Conservation (phyloP, 2,329 filamentous ascomycete species). For the Aspergillus intermedius region DNA sequence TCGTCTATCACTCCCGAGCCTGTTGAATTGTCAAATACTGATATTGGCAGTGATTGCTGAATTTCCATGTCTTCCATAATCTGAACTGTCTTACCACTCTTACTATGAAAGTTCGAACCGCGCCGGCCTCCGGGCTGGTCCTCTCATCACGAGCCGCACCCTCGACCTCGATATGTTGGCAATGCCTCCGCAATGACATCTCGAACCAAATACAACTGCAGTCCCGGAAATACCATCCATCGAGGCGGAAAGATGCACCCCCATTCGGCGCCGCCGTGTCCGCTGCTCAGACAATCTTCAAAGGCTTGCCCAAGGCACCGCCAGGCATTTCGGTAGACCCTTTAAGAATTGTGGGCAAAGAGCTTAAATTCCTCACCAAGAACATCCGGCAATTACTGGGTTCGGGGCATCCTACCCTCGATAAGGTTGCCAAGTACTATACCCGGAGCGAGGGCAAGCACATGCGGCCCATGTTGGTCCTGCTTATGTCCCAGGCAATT, state of each 20-base stretch:
- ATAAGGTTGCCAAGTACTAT: slow-evolving; percentile 96
- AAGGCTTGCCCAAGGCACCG: slow-evolving; percentile 35
- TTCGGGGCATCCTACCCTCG: slow-evolving; percentile 87
- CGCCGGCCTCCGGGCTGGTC: slow-evolving; percentile 31
- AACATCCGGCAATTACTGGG: slow-evolving; percentile 91
- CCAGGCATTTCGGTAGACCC: slow-evolving; percentile 72
- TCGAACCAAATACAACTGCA: slow-evolving; percentile 18
- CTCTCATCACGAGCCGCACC: slow-evolving; percentile 24
- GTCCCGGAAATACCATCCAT: slow-evolving; percentile 35
- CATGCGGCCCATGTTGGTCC: slow-evolving; percentile 84
- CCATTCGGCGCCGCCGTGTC: slow-evolving; percentile 43
- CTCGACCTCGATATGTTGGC: slow-evolving; percentile 33
- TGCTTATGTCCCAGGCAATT: slow-evolving; percentile 93
- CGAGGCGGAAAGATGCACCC: slow-evolving; percentile 32
- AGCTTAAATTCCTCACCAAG: slow-evolving; percentile 91
- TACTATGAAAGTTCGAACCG: slow-evolving; percentile 31
- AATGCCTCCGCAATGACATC: slow-evolving; percentile 35
- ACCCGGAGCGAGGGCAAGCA: slow-evolving; percentile 96
- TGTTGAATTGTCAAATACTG: not conserved
- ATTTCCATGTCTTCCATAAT: not conserved
- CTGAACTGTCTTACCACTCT: slow-evolving; percentile 1
- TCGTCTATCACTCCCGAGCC: not conserved
- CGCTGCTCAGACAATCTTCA: slow-evolving; percentile 47
- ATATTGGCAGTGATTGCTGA: not conserved
- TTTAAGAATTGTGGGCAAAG: slow-evolving; percentile 82